Base-by-base conservation (phyloP, 352 stramenopile species). In the Globisporangium lucens region DNA sequence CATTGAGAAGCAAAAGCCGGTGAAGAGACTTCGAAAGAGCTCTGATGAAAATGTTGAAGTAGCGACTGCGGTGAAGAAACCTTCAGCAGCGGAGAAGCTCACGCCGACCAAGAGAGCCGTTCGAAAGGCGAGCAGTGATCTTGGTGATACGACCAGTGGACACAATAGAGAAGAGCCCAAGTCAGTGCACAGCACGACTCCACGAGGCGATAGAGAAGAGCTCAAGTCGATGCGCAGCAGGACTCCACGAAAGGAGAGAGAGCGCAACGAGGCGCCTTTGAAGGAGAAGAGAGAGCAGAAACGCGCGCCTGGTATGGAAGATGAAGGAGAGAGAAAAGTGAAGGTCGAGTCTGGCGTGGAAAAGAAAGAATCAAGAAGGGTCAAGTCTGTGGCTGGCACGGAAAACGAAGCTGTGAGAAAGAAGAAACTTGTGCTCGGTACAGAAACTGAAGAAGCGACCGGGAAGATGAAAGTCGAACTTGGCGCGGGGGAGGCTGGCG, bases 131-230 rank as follows among this genome's bases (percentile, higher is more conserved):
- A 61, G 33, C 3, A 22, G 27, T 2, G 43, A 58, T 12, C 22
- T 20, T n/a, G 20, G 17, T 15, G 41, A 15, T 30, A 57, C 22
- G 17, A 22, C 29, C 36, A 36, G 17, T 36, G 24, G 33, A 53
- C 36, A 41, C 22, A 22, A 35, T 63, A 13, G 12, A 49, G 57
- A 63, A 33, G 57, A 63, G 24, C 36, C 8, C 10, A 63, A 63
- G 12, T 53, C 22, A 3, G 36, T 20, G 4, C 41, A 27, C 10
- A 56, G 27, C 24, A 53, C 20, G 9, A 41, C 46, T 29, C 24
- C 24, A 17, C 36, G 33, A 53, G 57, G 29, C 22, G 36, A 35
- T 63, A 13, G 12, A 49, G 57, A 63, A 33, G 57, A 63, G 24
- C 36, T 3, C 10, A 63, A 63, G 12, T 53, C 22, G 8, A 52